Evolutionary conservation across 495 filamentous ascomycete species (phyloP), one percentile per base, ranked within the genome.

Genomic region (Daldinia concentrica): DNA sequence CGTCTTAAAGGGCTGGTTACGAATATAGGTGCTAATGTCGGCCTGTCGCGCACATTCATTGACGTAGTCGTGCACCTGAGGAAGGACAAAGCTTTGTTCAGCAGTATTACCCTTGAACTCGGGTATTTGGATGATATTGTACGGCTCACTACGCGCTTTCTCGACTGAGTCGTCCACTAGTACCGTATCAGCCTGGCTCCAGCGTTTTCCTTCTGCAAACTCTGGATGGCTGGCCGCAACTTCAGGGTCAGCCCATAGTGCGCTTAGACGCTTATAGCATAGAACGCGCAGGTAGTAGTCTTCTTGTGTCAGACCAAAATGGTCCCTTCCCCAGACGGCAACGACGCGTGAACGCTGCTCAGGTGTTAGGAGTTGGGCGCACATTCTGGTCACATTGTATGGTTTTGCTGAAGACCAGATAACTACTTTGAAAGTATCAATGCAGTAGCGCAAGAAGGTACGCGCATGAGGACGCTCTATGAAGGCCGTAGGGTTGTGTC

Each of bases 401-500:
- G 90, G 89, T 27, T 82, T 85, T 0, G 96, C 94, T 50, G 92
- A 95, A 0, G 94, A 96, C 95, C 95, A 99, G 61, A 99, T 86
- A 81, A 97, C 92, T 15, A 97, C 90, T 32, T 78, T 82, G 81
- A 94, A 92, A 27, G 88, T 87, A 17, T 84, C 70, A 57, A 94
- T 81, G 67, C 91, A 82, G 69, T 90, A 89, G 1, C 80, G 58
- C 0, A 98, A 79, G 81, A 99, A 98, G 0, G 78, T 29, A 0
- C 79, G 54, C 0, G 95, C 84, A 32, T 83, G 82, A 0, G 90
- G 90, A 4, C 95, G 89, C 51, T 82, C 77, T 3, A 83, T 74
- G 76, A 92, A 91, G n/a, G 73, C 73, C 0, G 79, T 82, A 0
- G 90, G 85, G 0, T 57, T 22, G 2, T 79, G 69, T 9, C 82